Conservation (phyloP, 1,284 basidiomycete species). For the Athelia sp. region DNA sequence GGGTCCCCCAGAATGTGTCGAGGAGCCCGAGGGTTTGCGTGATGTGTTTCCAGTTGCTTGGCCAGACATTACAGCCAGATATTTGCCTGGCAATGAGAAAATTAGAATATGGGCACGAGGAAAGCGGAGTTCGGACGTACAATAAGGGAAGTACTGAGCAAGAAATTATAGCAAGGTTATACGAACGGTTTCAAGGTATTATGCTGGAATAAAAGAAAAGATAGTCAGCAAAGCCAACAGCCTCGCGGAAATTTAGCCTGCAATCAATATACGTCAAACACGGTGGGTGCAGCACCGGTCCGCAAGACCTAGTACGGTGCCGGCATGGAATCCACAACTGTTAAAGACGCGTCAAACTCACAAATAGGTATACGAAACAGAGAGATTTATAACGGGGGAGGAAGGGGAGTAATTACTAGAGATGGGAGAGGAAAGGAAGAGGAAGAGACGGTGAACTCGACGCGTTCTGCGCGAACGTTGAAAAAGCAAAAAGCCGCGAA, state of each 20-base stretch:
- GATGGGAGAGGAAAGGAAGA: constrained; percentile 2
- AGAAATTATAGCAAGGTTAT: constrained; percentile 26
- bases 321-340: no score
- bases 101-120: constrained; percentile 3
- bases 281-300: no score
- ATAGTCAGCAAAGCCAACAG: no score
- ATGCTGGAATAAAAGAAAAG: constrained; percentile 20
- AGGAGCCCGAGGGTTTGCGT: constrained; percentile 64
- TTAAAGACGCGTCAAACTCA: no score
- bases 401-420: neutral
- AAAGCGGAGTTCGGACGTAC: constrained; percentile 17
- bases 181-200: constrained; percentile 26
- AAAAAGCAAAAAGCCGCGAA: no score
- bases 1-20: constrained; percentile 54
- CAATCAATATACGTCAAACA: no score
- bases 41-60: constrained; percentile 42
- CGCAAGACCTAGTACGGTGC: no score
- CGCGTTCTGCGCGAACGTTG: neutral
- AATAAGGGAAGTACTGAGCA: constrained; percentile 19
- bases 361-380: no score
- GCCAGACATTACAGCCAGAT: constrained; percentile 37
- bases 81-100: constrained; percentile 22
- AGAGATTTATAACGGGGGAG: neutral
- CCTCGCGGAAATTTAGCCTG: no score
- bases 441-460: constrained; percentile 1